Percentiles rank a stretch among this genome's conserved stretches.
Evolutionary conservation across 2,329 filamentous ascomycete species (phyloP).

Genomic region (Neofusicoccum sp.): DNA sequence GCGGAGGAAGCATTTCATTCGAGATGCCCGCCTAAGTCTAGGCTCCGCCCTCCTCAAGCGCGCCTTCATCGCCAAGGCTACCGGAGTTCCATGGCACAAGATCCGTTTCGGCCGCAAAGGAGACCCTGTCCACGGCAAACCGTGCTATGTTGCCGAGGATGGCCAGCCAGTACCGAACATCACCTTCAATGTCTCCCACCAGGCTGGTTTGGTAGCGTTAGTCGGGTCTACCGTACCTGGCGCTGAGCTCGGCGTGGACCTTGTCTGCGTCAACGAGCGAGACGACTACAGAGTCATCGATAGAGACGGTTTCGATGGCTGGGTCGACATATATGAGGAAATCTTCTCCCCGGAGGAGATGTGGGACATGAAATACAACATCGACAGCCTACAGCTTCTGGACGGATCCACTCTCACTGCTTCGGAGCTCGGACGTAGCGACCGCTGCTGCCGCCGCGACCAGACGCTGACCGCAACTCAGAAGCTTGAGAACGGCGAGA

Average conservation of each 20-base stretch:
- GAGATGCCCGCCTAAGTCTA: conserved; percentile 73
- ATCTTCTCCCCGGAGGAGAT: conserved; percentile 66
- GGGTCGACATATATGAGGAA: conserved; percentile 69
- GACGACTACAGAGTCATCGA: conserved; percentile 61
- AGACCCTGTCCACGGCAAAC: conserved; percentile 51
- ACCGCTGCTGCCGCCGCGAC: conserved; percentile 41
- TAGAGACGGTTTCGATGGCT: conserved; percentile 61
- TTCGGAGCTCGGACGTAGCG: conserved; percentile 43
- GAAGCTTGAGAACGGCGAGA: conserved; percentile 32
- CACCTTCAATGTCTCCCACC: conserved; percentile 77
- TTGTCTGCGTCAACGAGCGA: conserved; percentile 73
- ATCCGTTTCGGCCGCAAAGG: conserved; percentile 58
- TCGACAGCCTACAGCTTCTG: conserved; percentile 39
- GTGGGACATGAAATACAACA: conserved; percentile 55
- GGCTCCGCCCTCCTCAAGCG: conserved; percentile 73
- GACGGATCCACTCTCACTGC: conserved; percentile 43
- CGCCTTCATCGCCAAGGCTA: conserved; percentile 60
- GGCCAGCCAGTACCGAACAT: conserved; percentile 40
- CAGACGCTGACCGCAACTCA: conserved; percentile 39
- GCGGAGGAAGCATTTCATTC: conserved; percentile 62
- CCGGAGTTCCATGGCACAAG: conserved; percentile 59
- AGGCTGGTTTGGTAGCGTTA: conserved; percentile 71
- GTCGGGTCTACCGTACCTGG: conserved; percentile 48
- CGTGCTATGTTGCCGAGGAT: conserved; percentile 47
- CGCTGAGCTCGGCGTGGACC: conserved; percentile 65